Base-by-base conservation (phyloP, 331 rosid genomes). In the Dryas integrifolia region DNA sequence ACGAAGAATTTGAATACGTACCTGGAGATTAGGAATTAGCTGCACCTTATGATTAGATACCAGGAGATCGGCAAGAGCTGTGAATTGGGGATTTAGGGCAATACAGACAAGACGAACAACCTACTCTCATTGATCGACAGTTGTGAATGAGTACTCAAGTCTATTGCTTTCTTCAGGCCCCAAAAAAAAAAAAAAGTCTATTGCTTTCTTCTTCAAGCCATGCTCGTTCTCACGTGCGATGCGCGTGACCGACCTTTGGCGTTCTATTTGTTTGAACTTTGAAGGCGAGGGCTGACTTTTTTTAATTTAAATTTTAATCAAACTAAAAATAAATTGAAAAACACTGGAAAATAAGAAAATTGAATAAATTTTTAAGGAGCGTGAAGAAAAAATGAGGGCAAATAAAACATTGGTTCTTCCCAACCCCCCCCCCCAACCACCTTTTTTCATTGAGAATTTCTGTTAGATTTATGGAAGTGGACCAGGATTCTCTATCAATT, bases 41-140 rank as follows among this genome's bases (percentile, higher is more conserved):
- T 45, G 30, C 16, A 41, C 67, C 67, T 63, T 63, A 41, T 9
- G 35, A 63, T 9, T 30, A n/a, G 7, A 24, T 4, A 16, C 0
- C 8, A 3, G 16, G 50, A 63, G 67, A 63, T 63, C 67, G 50
- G 50, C 67, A 49, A 40, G 24, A 44, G 67, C 50, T 63, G 50
- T 6, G 67, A 62, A 40, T 63, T 63, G 50, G 49, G 67, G n/a
- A 16, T 40, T 63, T 63, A 63, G 67, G 67, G 67, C 50, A 40
- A 14, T 30, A 63, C 67, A 18, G 35, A 63, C 13, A 9, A 63
- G 50, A 40, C 41, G 67, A 40, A 15, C 38, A n/a, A n/a, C n/a
- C 35, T 16, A 41, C 67, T 40, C 64, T 59, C 65, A 48, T 62
- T 15, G 67, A 63, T 41, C 14, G 50, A 9, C 67, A 0, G 49